Evolutionary conservation across 257 asterid species (phyloP), one percentile per base, ranked within the genome.

Genomic region (Knoxia roxburghii): DNA sequence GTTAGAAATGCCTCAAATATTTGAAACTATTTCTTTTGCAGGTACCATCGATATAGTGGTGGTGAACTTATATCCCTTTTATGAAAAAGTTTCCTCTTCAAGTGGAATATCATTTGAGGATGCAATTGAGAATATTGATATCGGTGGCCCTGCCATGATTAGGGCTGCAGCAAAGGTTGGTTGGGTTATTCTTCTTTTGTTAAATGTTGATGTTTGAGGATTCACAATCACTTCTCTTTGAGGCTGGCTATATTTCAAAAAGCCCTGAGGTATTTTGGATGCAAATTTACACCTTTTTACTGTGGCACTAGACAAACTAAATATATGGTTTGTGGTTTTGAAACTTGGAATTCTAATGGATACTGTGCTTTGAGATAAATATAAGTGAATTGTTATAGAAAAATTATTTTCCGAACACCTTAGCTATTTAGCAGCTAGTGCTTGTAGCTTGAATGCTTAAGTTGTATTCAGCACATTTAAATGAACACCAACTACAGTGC

Each of bases 131-230:
- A 93, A 93, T 82, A 90, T 93, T 21, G 99, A 93, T 82, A 93
- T 90, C 80, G 99, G 99, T 24, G 97, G 97, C 56, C 99, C 97
- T 76, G 81, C 99, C 78, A 90, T 94, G 99, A 94, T 94, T 65
- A 88, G 96, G 81, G 97, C 96, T 66, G 99, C 99, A 39, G 99
- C 97, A 32, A 94, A 94, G 99, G 99, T 88, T 45, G 21, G 48
- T 49, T 15, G 45, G 59, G 41, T 43, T 37, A 4, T 18, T 51
- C 12, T 50, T 65, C 30, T 65, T 49, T 50, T 49, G 49, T 50
- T 21, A 26, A 41, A 15, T 53, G 29, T 30, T 21, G 18, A 33
- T 46, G 33, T 35, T 61, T 24, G 48, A 35, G 17, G 27, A 50
- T 14, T 59, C 51, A 41, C 43, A 35, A 29, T 24, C 27, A 62